These are phyloP conservation scores for Coemansia furcata DNA, from an alignment of 192 early-diverging fungal species.

Conservation along the genomic window DNA sequence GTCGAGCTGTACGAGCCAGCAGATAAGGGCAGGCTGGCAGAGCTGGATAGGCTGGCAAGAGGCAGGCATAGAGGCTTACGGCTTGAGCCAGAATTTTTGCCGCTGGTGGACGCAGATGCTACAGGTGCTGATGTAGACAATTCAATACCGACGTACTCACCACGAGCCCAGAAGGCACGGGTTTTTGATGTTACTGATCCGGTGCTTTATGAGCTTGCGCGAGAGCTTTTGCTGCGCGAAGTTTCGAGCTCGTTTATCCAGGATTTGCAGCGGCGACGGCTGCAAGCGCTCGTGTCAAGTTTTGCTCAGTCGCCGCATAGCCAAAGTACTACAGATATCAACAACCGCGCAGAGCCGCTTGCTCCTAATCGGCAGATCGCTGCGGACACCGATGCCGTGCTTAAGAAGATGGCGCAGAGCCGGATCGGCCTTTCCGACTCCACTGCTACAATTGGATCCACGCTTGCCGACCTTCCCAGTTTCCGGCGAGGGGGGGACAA, in stretches of 20 bases:
- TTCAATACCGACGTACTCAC: background rate
- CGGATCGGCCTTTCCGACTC: conserved; percentile 11
- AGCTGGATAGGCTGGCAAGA: conserved; percentile 14
- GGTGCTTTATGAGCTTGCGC: conserved; percentile 17
- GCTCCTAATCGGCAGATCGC: background rate
- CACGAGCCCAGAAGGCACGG: conserved; percentile 25
- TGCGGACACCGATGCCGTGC: conserved; percentile 28
- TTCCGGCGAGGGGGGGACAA: conserved; percentile 31
- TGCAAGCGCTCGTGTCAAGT: conserved; percentile 17
- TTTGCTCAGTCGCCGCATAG: conserved; percentile 8
- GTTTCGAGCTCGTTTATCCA: conserved; percentile 38
- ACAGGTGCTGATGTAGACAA: background rate
- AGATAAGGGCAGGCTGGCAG: conserved; percentile 12
- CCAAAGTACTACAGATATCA: background rate
- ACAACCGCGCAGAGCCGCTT: background rate
- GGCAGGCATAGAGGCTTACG: background rate
- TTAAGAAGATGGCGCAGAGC: conserved; percentile 33
- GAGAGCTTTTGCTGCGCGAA: conserved; percentile 46
- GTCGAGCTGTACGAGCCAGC: conserved; percentile 45
- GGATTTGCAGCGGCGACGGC: conserved; percentile 26
- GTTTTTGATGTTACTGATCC: conserved; percentile 17
- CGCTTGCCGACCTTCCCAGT: conserved; percentile 45
- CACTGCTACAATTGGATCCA: conserved; percentile 20
- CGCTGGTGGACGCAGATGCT: background rate
- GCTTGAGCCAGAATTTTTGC: background rate